These are phyloP conservation scores for Clonostachys rosea DNA, from an alignment of 2,329 filamentous ascomycete genomes.

Conservation along the genomic window DNA sequence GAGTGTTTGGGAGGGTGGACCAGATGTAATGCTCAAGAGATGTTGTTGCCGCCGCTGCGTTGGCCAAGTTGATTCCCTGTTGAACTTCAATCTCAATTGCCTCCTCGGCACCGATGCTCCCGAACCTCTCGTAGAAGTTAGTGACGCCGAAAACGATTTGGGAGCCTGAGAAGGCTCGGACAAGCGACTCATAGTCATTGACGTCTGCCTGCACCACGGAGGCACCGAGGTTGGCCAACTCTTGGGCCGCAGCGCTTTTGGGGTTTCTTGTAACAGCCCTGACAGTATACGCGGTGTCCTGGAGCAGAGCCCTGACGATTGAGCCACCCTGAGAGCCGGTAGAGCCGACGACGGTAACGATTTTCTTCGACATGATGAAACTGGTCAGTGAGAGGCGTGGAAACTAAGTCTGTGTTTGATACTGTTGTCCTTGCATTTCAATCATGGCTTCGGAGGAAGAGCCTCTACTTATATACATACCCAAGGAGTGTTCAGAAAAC, in stretches of 20 bases:
- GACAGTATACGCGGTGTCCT: constrained; percentile 24
- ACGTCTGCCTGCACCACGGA: constrained; percentile 24
- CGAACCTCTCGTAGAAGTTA: constrained; percentile 27
- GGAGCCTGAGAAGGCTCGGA: constrained; percentile 20
- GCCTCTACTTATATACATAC: no score
- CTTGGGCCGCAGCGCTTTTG: constrained; percentile 17
- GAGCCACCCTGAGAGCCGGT: constrained; percentile 34
- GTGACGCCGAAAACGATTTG: constrained; percentile 23
- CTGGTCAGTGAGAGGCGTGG: no score
- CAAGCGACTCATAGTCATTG: constrained; percentile 19
- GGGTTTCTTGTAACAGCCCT: constrained; percentile 30
- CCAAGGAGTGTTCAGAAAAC: no score
- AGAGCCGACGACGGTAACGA: constrained; percentile 26
- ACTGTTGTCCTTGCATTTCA: no score
- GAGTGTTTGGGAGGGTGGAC: constrained; percentile 33
- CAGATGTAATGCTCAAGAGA: constrained; percentile 38
- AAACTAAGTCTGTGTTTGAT: no score
- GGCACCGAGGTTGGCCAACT: constrained; percentile 21
- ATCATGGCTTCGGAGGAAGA: no score
- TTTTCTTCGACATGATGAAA: constrained; percentile 15
- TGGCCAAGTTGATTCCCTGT: constrained; percentile 34
- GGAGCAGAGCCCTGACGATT: constrained; percentile 28
- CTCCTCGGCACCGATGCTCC: constrained; percentile 15
- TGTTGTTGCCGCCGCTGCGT: constrained; percentile 25
- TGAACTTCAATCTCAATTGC: constrained; percentile 26